Evolutionary conservation across 2,329 filamentous ascomycete genomes (phyloP), one percentile per base, ranked within the genome.

Genomic region (Hypoxylon sp.): DNA sequence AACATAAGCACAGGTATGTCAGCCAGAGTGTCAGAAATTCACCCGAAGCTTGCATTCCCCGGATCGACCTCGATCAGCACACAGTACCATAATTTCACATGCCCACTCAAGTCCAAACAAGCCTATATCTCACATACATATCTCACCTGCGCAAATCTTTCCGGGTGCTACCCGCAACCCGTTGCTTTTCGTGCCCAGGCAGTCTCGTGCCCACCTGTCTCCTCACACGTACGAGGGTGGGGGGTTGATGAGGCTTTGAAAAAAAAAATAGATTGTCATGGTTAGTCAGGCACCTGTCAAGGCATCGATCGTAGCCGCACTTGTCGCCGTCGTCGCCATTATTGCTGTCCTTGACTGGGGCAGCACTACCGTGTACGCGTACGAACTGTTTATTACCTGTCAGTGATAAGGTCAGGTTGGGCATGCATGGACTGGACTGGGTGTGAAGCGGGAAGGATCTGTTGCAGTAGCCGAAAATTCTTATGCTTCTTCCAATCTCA

Each of bases 1-100:
- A 61, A 55, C 63, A 62, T 62, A 68, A 65, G 65, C 65, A 69
- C 59, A 51, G 53, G 55, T 63, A 56, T 54, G 67, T 67, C 63
- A 68, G 60, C 68, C 67, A 56, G 67, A 55, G 51, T 56, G 49
- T 60, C 48, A 45, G 43, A 51, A 56, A 33, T 51, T 48, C 55
- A 47, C 46, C 41, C 60, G 59, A 59, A 54, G 46, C 48, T 56
- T 54, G 48, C 57, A 52, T 61, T 64, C 59, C 54, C 64, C 61
- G 52, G 62, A 65, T 65, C 58, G 62, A 26, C 55, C 42, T 55
- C 60, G 47, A 51, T 55, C 48, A 59, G 58, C 58, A 58, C 48
- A 48, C 35, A 53, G 24, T 38, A 43, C 41, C 54, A 33, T 45
- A 46, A 45, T 41, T 35, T 35, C 31, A 17, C 31, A 35, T 17